Evolutionary conservation across 139 green algal species (phyloP), one percentile per base, ranked within the genome.

Genomic region (Chlorella sp.): DNA sequence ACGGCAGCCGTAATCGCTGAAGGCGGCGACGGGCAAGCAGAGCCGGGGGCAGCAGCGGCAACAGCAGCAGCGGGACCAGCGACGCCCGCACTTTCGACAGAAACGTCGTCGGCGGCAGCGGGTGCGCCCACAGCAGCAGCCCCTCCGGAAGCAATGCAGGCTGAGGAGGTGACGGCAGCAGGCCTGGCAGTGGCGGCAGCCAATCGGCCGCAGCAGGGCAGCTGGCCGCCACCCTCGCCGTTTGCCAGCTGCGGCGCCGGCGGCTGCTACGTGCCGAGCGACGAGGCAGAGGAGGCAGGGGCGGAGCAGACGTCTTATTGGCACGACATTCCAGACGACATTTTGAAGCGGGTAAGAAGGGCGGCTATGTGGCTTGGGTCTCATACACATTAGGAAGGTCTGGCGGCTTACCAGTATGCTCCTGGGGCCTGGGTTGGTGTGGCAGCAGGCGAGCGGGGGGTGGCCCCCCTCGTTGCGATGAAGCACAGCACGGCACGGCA

Each of bases 261-360:
- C 77, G 40, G 77, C 77, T 34, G 77, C 14, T 7, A 36, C n/a
- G 37, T 21, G 34, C 3, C 24, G 0, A 3, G 39, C 39, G 1
- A 34, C 21, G 21, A 37, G 11, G 28, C 71, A 78, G 30, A 14
- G 76, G 80, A 73, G 32, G 80, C 7, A 4, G 48, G 30, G 28
- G 48, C 4, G 37, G 80, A 42, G 28, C 42, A 48, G 48, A 30
- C 15, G 18, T 86, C 82, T 0, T 66, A 34, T 28, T 86, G 82
- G 82, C 32, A 36, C 0, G 84, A 88, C 34, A 53, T 81, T 3
- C 84, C 84, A 0, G 84, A 88, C 30, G 84, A 88, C 39, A 68
- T 88, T 15, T 16, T 81, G 1, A 81, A 42, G 39, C 22, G 84
- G 84, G 84, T 88, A 40, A 24, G 84, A 32, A 42, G 26, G 30